Evolutionary conservation across 805 yeast genomes (phyloP), one percentile per base, ranked within the genome.

Genomic region (Vanderwaltozyma polyspora): DNA sequence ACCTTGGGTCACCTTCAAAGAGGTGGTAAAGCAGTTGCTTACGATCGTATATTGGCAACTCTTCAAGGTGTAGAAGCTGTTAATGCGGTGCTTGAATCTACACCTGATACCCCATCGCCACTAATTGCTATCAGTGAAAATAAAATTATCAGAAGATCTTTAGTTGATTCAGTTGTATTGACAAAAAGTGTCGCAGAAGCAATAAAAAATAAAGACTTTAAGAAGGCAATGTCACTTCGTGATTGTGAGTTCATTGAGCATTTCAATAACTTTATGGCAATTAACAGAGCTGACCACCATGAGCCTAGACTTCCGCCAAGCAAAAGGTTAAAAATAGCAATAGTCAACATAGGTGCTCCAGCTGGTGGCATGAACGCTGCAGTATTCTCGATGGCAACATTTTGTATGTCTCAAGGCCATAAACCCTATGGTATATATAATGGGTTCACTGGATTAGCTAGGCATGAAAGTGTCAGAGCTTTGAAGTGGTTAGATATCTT

Each of bases 1-100:
- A 77, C 80, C 4, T 62, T 79, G 46, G 89, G 89, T 17, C 89
- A 79, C 46, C 87, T 79, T 28, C 89, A 79, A 62, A 68, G 89
- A 62, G 89, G 89, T 62, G 89, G 89, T 51, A 68, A 79, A 16
- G 85, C 89, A 1, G 84, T 76, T 32, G 84, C 86, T 1, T 76
- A 62, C 46, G 89, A 79, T 54, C 64, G 89, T 48, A 57, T 74
- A 49, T 58, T 80, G 42, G 86, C 86, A 24, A 79, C 89, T 16
- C 52, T 79, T 43, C 89, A 79, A 64, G 89, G 87, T 61, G 86
- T 79, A 31, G 87, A 79, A 46, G 87, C 87, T 5, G 85, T 79
- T 33, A 68, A 74, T 43, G 86, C 86, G 1, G 79, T 79, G 10
- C 63, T 80, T 50, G 83, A 76, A 36, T 59, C 67, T 31, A 69